phyloP scores from a whole-genome alignment of 2,329 filamentous ascomycete species.

The Xylaria multiplex region DNA sequence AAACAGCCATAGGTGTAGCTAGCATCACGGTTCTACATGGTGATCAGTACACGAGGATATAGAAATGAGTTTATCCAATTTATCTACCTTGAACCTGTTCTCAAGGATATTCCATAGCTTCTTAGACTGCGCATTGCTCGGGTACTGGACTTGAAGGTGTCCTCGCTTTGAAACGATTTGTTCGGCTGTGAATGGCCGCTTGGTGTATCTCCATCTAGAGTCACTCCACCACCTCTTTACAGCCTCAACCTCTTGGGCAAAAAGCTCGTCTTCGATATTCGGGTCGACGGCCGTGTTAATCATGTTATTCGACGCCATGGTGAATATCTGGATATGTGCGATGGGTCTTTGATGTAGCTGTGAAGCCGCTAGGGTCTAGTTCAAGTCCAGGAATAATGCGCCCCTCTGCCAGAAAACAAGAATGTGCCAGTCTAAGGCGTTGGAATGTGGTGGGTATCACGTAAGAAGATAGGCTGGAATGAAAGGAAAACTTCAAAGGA shows the following conservation, averaged over 20 bases:
- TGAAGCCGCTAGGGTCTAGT: not conserved
- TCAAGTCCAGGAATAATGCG: not conserved
- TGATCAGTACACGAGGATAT: slow-evolving; percentile 19
- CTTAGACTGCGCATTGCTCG: slow-evolving; percentile 88
- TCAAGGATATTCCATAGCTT: slow-evolving; percentile 96
- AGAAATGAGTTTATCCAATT: not conserved
- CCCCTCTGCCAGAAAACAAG: not conserved
- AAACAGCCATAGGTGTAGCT: slow-evolving; percentile 97
- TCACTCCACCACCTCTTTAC: slow-evolving; percentile 96
- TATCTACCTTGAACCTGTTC: slow-evolving; percentile 78
- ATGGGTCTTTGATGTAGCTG: slow-evolving; percentile 1
- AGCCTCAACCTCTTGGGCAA: slow-evolving; percentile 82
- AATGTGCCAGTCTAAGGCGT: not conserved
- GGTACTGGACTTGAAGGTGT: slow-evolving; percentile 88
- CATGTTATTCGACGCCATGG: slow-evolving; percentile 73
- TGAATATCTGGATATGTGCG: slow-evolving; percentile 40
- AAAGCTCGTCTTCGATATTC: slow-evolving; percentile 71
- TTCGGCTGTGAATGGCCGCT: slow-evolving; percentile 92
- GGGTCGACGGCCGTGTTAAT: slow-evolving; percentile 65
- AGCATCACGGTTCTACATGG: slow-evolving; percentile 75
- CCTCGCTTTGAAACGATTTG: slow-evolving; percentile 97
- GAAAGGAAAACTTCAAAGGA: not conserved
- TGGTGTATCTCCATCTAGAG: slow-evolving; percentile 91
- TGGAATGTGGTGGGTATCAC: slow-evolving; percentile 29
- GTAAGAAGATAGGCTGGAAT: slow-evolving; percentile 5